These are phyloP conservation scores for Rhodotorula sp. DNA, from an alignment of 1,284 basidiomycete species.

Conservation along the genomic window DNA sequence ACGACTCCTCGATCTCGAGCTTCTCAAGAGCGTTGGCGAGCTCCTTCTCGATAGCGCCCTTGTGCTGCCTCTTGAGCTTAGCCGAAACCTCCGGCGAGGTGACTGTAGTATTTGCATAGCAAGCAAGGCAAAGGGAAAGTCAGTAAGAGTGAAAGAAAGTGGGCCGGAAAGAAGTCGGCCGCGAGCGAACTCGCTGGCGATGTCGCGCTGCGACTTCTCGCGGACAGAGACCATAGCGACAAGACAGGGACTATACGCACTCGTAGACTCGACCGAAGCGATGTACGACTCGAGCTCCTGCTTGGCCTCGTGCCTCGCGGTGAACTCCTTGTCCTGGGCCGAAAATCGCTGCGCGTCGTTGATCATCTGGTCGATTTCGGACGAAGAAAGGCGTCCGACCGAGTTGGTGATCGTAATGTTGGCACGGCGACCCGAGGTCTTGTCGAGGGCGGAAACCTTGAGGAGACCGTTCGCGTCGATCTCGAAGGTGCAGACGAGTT, in stretches of 20 bases:
- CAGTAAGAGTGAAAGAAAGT: background rate
- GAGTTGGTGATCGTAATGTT: conserved; percentile 89
- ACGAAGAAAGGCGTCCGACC: conserved; percentile 88
- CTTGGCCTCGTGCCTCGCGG: conserved; percentile 92
- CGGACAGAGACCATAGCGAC: background rate
- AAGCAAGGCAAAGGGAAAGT: background rate
- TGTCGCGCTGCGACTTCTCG: no score
- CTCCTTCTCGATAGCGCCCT: conserved; percentile 87
- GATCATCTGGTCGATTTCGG: conserved; percentile 98
- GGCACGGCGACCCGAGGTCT: conserved; percentile 92
- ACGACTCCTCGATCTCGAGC: conserved; percentile 90
- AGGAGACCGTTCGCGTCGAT: conserved; percentile 95
- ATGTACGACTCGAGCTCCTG: conserved; percentile 94
- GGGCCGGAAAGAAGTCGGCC: no score
- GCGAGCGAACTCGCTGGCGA: background rate
- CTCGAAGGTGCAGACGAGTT: conserved; percentile 89
- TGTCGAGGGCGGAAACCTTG: conserved; percentile 92
- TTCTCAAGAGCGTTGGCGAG: conserved; percentile 94
- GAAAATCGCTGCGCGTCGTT: conserved; percentile 90
- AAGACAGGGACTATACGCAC: background rate
- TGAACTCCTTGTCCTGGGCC: conserved; percentile 94
- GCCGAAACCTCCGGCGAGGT: conserved; percentile 90
- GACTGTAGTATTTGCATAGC: conserved; percentile 22
- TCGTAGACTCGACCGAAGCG: conserved; percentile 88
- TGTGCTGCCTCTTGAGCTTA: conserved; percentile 88